A percentile compares a stretch with the other conserved stretches of the same genome.
Evolutionary conservation across 2,329 filamentous ascomycete genomes (phyloP).

Genomic region (Helotiales sp.): DNA sequence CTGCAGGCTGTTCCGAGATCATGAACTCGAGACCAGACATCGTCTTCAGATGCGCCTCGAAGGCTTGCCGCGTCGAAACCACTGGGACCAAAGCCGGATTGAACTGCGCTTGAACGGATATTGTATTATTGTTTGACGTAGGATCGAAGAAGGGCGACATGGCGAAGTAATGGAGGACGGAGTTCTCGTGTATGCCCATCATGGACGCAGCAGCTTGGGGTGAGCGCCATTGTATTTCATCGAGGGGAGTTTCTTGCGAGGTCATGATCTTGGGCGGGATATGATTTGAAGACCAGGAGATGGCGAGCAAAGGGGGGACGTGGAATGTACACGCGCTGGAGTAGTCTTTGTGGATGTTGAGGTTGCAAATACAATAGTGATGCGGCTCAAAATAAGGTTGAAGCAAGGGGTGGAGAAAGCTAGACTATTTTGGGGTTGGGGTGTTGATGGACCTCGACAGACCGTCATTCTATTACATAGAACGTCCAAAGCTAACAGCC

Average conservation of each 20-base stretch:
- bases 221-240: constrained; percentile 67
- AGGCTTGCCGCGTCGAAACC: constrained; percentile 60
- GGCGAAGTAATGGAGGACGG: constrained; percentile 65
- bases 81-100: constrained; percentile 58
- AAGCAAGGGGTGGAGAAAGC: not conserved
- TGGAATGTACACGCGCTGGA: too few species aligned
- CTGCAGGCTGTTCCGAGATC: constrained; percentile 64
- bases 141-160: constrained; percentile 67
- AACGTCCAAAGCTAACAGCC: too few species aligned
- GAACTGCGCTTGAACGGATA: constrained; percentile 61
- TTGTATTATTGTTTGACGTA: constrained; percentile 66
- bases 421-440: not conserved
- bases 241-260: constrained; percentile 54
- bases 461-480: too few species aligned
- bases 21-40: constrained; percentile 69
- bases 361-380: too few species aligned
- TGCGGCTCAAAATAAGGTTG: not conserved
- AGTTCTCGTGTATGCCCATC: constrained; percentile 60
- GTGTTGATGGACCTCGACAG: too few species aligned
- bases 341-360: too few species aligned
- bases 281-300: not conserved
- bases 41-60: constrained; percentile 60
- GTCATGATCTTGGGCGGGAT: constrained; percentile 38
- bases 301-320: not conserved
- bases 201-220: constrained; percentile 50